These are phyloP conservation scores for Cladosporium sp. DNA, from an alignment of 2,329 filamentous ascomycete genomes.

Conservation along the genomic window DNA sequence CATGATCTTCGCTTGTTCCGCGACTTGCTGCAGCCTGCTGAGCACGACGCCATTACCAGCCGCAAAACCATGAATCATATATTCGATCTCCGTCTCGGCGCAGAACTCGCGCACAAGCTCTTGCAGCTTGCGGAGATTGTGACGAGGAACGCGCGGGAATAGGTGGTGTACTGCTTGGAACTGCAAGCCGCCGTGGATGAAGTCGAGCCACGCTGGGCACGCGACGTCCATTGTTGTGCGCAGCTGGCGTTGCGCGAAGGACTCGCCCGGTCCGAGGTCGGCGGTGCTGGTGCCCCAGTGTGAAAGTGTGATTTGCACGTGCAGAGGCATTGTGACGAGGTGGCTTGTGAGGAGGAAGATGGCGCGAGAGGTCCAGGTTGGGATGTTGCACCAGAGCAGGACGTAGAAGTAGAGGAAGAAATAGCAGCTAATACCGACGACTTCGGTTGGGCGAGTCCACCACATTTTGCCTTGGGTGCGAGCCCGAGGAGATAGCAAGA, in stretches of 20 bases:
- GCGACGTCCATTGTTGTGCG: slow-evolving; percentile 51
- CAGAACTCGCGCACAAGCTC: slow-evolving; percentile 77
- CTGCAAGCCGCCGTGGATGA: slow-evolving; percentile 82
- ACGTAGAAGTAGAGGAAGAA: slow-evolving; percentile 63
- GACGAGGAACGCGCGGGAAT: slow-evolving; percentile 76
- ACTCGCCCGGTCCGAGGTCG: slow-evolving; percentile 77
- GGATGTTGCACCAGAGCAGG: slow-evolving; percentile 1
- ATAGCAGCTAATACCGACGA: slow-evolving; percentile 72
- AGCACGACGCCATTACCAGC: slow-evolving; percentile 80
- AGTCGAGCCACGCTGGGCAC: slow-evolving; percentile 71
- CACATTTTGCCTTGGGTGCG: slow-evolving; percentile 71
- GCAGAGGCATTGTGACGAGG: slow-evolving; percentile 73
- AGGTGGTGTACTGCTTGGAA: slow-evolving; percentile 88
- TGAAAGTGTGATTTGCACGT: slow-evolving; percentile 85
- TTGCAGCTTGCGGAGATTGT: slow-evolving; percentile 74
- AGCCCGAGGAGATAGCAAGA: slow-evolving; percentile 65
- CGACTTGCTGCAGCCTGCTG: slow-evolving; percentile 70
- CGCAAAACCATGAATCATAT: slow-evolving; percentile 79
- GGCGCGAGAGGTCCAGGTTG: slow-evolving; percentile 11
- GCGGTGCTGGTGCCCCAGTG: slow-evolving; percentile 90
- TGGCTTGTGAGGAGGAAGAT: slow-evolving; percentile 77
- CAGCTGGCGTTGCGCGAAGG: slow-evolving; percentile 85
- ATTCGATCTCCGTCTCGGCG: slow-evolving; percentile 75
- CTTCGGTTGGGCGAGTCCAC: slow-evolving; percentile 81
- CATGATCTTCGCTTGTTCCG: slow-evolving; percentile 37